phyloP scores from a whole-genome alignment of 2,329 filamentous ascomycete species.

The Pseudogymnoascus sp. region DNA sequence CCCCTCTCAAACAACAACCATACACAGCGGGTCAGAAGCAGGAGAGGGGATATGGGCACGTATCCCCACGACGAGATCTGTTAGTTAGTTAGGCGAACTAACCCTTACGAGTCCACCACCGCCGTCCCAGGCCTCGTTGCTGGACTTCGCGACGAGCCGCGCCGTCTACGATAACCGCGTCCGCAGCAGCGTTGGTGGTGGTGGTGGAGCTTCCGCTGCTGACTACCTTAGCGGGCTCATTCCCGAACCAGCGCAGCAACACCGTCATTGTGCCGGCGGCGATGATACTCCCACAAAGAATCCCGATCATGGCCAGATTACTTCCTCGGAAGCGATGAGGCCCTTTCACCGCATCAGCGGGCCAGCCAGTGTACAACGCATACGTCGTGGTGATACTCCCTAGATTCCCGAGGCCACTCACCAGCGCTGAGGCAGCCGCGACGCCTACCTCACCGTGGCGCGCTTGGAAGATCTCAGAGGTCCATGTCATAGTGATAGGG shows the following conservation, averaged over 20 bases:
- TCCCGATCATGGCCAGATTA: conserved; percentile 83
- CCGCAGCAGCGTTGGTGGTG: conserved; percentile 23
- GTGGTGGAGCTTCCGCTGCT: conserved; percentile 27
- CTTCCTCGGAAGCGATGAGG: conserved; percentile 69
- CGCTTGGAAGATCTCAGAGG: conserved; percentile 79
- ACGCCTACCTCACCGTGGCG: conserved; percentile 88
- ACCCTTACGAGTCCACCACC: conserved; percentile 23
- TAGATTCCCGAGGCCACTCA: conserved; percentile 79
- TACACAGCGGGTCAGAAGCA: background rate
- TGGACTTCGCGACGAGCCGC: conserved; percentile 50
- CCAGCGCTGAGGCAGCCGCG: conserved; percentile 74
- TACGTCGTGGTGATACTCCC: conserved; percentile 84
- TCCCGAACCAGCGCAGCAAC: conserved; percentile 52
- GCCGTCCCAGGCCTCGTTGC: conserved; percentile 48
- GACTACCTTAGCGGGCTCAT: conserved; percentile 39
- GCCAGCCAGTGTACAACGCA: conserved; percentile 81
- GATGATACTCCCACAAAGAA: conserved; percentile 67
- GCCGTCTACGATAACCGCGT: conserved; percentile 42
- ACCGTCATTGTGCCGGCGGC: conserved; percentile 62
- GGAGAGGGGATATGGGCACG: background rate
- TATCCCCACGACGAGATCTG: conserved; percentile 15
- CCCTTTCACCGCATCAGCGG: conserved; percentile 60
- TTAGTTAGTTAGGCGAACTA: conserved; percentile 20
- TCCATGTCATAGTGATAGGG: conserved; percentile 91
- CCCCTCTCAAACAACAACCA: background rate